These are phyloP conservation scores for Alternaria brassicicola DNA, from an alignment of 2,329 filamentous ascomycete species.

Conservation along the genomic window DNA sequence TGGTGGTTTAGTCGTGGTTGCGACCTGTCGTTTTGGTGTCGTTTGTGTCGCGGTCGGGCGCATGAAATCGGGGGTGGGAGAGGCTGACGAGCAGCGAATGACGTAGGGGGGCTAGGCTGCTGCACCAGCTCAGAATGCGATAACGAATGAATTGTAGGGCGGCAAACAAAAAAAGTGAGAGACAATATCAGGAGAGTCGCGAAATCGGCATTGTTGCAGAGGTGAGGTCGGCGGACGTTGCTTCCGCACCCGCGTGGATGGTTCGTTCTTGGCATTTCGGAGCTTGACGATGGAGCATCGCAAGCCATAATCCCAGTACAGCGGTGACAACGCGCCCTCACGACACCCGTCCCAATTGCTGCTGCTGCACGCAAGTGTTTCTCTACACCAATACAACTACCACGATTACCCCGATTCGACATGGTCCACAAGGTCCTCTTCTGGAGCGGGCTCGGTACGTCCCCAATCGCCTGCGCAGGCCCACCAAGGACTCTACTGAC, in stretches of 20 bases:
- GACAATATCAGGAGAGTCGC: slow-evolving; percentile 7
- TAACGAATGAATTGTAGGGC: slow-evolving; percentile 5
- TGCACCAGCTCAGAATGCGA: slow-evolving; percentile 1
- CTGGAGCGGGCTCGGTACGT: slow-evolving; percentile 90
- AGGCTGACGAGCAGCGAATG: slow-evolving; percentile 4
- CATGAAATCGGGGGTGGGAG: slow-evolving; percentile 5
- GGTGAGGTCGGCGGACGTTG: slow-evolving; percentile 16
- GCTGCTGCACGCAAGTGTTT: slow-evolving; percentile 17
- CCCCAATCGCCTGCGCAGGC: slow-evolving; percentile 21
- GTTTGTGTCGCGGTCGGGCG: not conserved
- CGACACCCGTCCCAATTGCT: slow-evolving; percentile 22
- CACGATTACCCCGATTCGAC: slow-evolving; percentile 22
- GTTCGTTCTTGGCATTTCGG: slow-evolving; percentile 18
- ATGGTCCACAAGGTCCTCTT: slow-evolving; percentile 71
- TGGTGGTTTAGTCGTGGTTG: slow-evolving; percentile 20
- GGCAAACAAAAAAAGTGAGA: slow-evolving; percentile 2
- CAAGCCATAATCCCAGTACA: slow-evolving; percentile 22
- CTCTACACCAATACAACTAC: slow-evolving; percentile 9
- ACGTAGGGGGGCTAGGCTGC: not conserved
- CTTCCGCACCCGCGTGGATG: slow-evolving; percentile 27
- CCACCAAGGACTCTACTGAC: slow-evolving; percentile 30
- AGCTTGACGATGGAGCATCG: slow-evolving; percentile 26
- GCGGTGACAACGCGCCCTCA: slow-evolving; percentile 32
- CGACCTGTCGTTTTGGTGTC: slow-evolving; percentile 3
- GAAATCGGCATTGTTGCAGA: slow-evolving; percentile 5